Base-by-base conservation (phyloP, 805 yeast species). In the Naumovozyma baii region DNA sequence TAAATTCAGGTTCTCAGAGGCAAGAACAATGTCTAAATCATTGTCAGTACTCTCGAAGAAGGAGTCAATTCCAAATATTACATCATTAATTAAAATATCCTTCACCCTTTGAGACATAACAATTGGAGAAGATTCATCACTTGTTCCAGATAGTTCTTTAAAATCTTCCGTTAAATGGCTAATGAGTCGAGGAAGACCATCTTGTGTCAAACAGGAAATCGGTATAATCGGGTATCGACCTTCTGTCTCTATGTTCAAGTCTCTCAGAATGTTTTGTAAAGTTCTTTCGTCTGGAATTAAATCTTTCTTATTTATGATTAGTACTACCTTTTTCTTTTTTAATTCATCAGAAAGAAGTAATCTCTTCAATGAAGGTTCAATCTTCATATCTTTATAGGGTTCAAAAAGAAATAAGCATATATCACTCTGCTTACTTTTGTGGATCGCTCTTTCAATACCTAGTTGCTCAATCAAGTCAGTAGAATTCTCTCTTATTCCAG, bases 391-490 rank as follows among this genome's bases (percentile, higher is more conserved):
- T 7, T 10, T 22, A 10, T 22, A 7, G 7, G 26, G 9, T 10
- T 22, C 26, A 7, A 22, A 22, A 22, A 22, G 9, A 22, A 82
- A 45, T 0, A 90, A 73, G 0, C 78, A 74, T n/a, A 90, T 41
- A 56, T 92, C 92, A 22, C 94, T 76, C 7, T 63, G 61, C 7
- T 62, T 50, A 1, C 88, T 70, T 46, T 74, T 76, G 17, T 58
- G 59, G 41, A 74, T 76, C 0, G 97, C 95, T 37, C 92, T 67
- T 43, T 70, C 70, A 3, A 92, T 87, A 0, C 98, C 98, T 55
- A 86, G 83, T 8, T 59, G 59, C 51, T 86, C 96, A 25, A 86
- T 80, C 4, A 55, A 52, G 47, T 82, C 92, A 1, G 62, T 55
- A 18, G 64, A 58, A 0, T 64, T 51, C 9, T 67, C 59, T 43